These are phyloP conservation scores for Leccinum ponderosum DNA, from an alignment of 1,284 basidiomycete species.

Conservation along the genomic window DNA sequence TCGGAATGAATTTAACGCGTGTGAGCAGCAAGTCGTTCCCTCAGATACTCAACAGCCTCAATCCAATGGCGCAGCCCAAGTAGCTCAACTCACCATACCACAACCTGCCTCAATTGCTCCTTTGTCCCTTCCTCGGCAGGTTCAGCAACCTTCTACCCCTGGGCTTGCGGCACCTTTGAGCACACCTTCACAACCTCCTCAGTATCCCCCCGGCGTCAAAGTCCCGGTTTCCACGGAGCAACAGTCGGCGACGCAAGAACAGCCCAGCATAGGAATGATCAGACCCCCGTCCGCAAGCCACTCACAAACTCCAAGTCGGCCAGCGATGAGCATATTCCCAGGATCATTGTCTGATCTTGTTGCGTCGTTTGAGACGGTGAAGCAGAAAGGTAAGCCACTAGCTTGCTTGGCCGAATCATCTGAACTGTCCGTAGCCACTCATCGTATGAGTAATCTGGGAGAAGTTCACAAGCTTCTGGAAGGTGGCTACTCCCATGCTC, in stretches of 20 bases:
- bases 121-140: conserved; percentile 64
- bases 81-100: conserved; percentile 29
- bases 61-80: conserved; percentile 36
- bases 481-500: conserved; percentile 84
- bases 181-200: conserved; percentile 41
- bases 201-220: conserved; percentile 73
- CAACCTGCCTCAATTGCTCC: conserved; percentile 38
- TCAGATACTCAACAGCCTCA: conserved; percentile 37
- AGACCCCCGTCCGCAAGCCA: conserved; percentile 44
- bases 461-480: conserved; percentile 93
- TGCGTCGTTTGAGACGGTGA: conserved; percentile 92
- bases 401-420: background rate
- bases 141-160: conserved; percentile 45
- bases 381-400: conserved; percentile 79
- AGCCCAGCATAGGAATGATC: conserved; percentile 27
- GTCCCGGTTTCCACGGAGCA: conserved; percentile 42
- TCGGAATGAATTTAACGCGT: conserved; percentile 17
- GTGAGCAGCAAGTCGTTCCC: conserved; percentile 30
- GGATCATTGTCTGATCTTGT: conserved; percentile 92
- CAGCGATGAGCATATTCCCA: conserved; percentile 56
- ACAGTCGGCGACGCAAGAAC: conserved; percentile 27
- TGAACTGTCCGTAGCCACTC: conserved; percentile 54
- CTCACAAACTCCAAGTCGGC: conserved; percentile 38
- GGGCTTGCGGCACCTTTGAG: conserved; percentile 27
- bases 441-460: conserved; percentile 83